phyloP scores from a whole-genome alignment of 805 yeast species.

The Yarrowia keelungensis region DNA sequence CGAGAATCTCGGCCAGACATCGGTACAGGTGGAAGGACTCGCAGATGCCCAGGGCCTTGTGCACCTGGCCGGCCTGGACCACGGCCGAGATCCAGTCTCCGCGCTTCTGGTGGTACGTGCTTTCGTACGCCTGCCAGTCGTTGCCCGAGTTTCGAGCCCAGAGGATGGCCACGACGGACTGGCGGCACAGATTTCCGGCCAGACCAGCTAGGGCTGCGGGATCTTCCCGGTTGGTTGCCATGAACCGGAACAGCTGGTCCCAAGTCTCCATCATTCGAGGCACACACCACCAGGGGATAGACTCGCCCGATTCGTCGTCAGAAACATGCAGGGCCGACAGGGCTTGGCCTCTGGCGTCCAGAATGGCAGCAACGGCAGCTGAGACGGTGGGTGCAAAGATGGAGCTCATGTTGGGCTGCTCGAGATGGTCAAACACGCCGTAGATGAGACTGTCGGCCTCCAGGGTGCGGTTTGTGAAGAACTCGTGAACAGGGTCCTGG shows the following conservation, averaged over 20 bases:
- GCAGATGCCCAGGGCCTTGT: conserved; percentile 65
- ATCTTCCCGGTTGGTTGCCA: not conserved
- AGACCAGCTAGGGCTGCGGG: not conserved
- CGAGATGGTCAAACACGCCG: not conserved
- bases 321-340: not conserved
- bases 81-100: conserved; percentile 65
- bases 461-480: conserved; percentile 6
- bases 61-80: conserved; percentile 57
- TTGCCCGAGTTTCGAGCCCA: conserved; percentile 19
- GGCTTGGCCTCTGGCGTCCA: not conserved
- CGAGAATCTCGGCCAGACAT: conserved; percentile 64
- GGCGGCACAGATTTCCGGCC: conserved; percentile 7
- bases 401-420: conserved; percentile 3
- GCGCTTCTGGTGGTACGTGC: conserved; percentile 47
- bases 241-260: conserved; percentile 15
- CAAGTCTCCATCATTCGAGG: conserved; percentile 24
- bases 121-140: conserved; percentile 24
- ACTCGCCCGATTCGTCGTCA: not conserved
- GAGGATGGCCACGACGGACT: conserved; percentile 7
- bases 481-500: not conserved
- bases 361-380: not conserved
- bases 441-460: conserved; percentile 15
- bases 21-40: conserved; percentile 71
- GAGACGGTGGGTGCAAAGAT: not conserved
- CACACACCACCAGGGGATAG: conserved; percentile 19